A percentile compares a stretch with the other conserved stretches of the same genome.
Conservation (phyloP, 345 rosid genomes). For the Citropsis articulata region DNA sequence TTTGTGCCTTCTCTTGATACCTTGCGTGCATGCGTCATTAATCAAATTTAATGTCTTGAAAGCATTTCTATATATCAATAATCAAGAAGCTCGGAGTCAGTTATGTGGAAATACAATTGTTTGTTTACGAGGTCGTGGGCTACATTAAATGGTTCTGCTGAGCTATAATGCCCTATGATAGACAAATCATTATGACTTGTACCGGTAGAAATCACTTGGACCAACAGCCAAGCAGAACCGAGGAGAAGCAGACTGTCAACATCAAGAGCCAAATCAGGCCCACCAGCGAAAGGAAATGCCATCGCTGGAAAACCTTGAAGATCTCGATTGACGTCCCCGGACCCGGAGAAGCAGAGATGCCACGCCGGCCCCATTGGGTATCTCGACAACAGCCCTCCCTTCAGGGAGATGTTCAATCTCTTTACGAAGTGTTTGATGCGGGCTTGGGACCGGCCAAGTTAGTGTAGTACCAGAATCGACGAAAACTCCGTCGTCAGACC, state of each 20-base stretch:
- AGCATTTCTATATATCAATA: background rate
- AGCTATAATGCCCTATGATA: conserved; percentile 30
- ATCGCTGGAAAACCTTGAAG: conserved; percentile 49
- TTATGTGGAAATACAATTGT: conserved; percentile 26
- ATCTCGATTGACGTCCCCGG: conserved; percentile 33
- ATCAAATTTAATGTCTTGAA: background rate
- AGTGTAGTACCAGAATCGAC: conserved; percentile 33
- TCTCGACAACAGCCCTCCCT: conserved; percentile 1
- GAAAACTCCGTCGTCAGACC: conserved; percentile 11
- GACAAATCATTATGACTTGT: conserved; percentile 1
- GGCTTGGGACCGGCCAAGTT: conserved; percentile 14
- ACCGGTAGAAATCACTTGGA: conserved; percentile 4
- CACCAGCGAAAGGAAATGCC: conserved; percentile 43
- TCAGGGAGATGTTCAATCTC: conserved; percentile 21
- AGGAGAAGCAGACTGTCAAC: conserved; percentile 34
- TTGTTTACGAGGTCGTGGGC: conserved; percentile 21
- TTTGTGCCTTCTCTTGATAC: background rate
- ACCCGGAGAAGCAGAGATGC: conserved; percentile 39
- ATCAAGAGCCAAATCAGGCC: conserved; percentile 51
- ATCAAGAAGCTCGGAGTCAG: conserved; percentile 28
- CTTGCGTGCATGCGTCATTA: background rate
- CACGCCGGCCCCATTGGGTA: background rate
- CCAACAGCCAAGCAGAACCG: conserved; percentile 48
- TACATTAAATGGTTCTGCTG: conserved; percentile 37
- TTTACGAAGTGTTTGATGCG: background rate